A percentile compares a stretch with the other conserved stretches of the same genome.
Conservation (phyloP, 805 yeast species). For the Ogataea methylovora region DNA sequence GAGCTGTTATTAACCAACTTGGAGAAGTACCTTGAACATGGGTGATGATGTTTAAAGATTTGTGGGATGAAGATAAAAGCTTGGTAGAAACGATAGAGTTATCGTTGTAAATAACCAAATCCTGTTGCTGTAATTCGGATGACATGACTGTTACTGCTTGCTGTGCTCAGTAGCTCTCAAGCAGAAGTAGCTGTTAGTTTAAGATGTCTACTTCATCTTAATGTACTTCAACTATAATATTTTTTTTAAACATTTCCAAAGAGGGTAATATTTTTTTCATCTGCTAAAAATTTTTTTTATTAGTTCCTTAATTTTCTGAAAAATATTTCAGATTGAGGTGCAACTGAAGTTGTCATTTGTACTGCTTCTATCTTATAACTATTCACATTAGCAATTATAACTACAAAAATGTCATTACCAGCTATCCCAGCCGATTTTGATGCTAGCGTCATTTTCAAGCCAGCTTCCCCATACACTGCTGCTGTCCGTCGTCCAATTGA, state of each 20-base stretch:
- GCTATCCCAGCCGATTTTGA: constrained; percentile 48
- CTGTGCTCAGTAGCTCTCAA: too few relatives aligned
- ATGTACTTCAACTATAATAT: too few relatives aligned
- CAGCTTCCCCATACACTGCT: constrained; percentile 42
- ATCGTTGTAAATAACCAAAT: constrained; percentile 44
- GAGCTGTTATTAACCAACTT: constrained; percentile 50
- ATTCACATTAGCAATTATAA: not conserved
- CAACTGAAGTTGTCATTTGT: constrained; percentile 1
- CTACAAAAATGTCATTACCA: constrained; percentile 33
- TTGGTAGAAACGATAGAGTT: constrained; percentile 33
- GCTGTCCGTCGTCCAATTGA: constrained; percentile 79
- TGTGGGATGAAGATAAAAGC: constrained; percentile 10
- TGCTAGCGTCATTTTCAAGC: constrained; percentile 37
- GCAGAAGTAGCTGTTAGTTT: too few relatives aligned
- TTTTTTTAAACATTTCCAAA: too few relatives aligned
- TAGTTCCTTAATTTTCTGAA: too few relatives aligned
- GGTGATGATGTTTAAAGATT: constrained; percentile 27
- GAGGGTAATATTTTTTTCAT: too few relatives aligned
- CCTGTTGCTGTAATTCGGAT: constrained; percentile 44
- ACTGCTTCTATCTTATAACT: not conserved
- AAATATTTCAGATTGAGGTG: too few relatives aligned
- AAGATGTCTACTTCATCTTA: too few relatives aligned
- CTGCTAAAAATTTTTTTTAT: too few relatives aligned
- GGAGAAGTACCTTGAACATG: constrained; percentile 50
- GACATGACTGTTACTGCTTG: too few relatives aligned